phyloP scores from a whole-genome alignment of 164 flowering plant genomes.

The Santalum album region DNA sequence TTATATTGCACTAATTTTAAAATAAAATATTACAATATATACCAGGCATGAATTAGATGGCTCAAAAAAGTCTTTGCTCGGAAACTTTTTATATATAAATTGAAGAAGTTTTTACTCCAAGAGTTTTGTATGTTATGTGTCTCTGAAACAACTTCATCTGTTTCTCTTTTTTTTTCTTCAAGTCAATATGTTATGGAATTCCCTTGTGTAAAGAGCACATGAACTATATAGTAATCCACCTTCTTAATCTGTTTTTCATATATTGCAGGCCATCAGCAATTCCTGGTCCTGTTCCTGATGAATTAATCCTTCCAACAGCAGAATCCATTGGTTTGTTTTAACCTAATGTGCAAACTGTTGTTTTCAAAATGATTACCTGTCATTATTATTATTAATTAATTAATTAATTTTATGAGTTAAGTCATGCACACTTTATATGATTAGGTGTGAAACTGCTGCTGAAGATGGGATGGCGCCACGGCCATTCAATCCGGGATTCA shows the following conservation, averaged over 20 bases:
- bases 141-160: not conserved
- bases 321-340: slow-evolving; percentile 69
- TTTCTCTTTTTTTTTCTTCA: not conserved
- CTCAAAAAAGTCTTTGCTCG: too few relatives aligned
- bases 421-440: not conserved
- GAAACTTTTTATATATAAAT: too few relatives aligned
- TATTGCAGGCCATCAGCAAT: slow-evolving; percentile 75
- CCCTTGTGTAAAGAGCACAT: too few relatives aligned
- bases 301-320: slow-evolving; percentile 62
- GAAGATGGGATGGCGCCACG: slow-evolving; percentile 98
- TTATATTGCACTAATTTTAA: too few relatives aligned
- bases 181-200: too few relatives aligned
- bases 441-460: slow-evolving; percentile 71
- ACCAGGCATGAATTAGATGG: too few relatives aligned
- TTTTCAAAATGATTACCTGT: not conserved
- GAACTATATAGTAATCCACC: too few relatives aligned
- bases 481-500: slow-evolving; percentile 66
- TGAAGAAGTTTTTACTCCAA: too few relatives aligned
- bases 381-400: not conserved
- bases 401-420: not conserved
- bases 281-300: slow-evolving; percentile 96
- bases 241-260: not conserved
- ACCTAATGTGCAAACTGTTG: too few relatives aligned
- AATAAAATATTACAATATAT: too few relatives aligned
- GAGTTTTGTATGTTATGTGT: too few relatives aligned